phyloP scores from a whole-genome alignment of 805 yeast species.

The Tetrapisispora pingtungensis region DNA sequence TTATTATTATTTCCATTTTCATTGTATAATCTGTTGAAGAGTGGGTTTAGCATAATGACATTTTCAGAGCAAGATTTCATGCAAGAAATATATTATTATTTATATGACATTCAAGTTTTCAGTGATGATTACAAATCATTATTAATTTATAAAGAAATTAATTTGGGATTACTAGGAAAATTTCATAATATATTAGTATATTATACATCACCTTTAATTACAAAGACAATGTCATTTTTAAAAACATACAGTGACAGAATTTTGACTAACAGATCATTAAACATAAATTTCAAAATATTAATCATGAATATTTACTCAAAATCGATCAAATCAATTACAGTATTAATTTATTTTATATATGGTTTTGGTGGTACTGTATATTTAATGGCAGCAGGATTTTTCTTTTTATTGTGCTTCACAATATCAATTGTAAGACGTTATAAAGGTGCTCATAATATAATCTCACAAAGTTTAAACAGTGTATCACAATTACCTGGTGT shows the following conservation, averaged over 20 bases:
- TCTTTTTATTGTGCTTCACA: conserved; percentile 24
- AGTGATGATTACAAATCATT: conserved; percentile 24
- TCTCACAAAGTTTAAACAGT: conserved; percentile 10
- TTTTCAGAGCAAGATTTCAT: conserved; percentile 22
- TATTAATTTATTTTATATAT: conserved; percentile 16
- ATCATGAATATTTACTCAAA: conserved; percentile 8
- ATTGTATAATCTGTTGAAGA: conserved; percentile 22
- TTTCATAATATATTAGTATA: conserved; percentile 26
- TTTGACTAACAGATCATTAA: not conserved
- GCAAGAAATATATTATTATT: conserved; percentile 19
- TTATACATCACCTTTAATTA: conserved; percentile 17
- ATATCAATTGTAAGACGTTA: conserved; percentile 22
- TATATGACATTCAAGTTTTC: conserved; percentile 14
- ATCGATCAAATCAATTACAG: conserved; percentile 15
- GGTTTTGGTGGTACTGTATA: conserved; percentile 25
- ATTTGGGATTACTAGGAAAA: conserved; percentile 20
- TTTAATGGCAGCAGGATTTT: conserved; percentile 22
- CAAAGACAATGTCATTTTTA: not conserved
- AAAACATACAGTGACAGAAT: not conserved
- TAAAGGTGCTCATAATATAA: conserved; percentile 15
- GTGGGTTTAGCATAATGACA: conserved; percentile 24
- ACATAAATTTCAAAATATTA: not conserved
- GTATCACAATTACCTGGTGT: conserved; percentile 10
- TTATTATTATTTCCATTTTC: conserved; percentile 26
- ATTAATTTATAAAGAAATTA: conserved; percentile 8